These are phyloP conservation scores for Thalassiosira exigua DNA, from an alignment of 352 stramenopile genomes.

Conservation along the genomic window DNA sequence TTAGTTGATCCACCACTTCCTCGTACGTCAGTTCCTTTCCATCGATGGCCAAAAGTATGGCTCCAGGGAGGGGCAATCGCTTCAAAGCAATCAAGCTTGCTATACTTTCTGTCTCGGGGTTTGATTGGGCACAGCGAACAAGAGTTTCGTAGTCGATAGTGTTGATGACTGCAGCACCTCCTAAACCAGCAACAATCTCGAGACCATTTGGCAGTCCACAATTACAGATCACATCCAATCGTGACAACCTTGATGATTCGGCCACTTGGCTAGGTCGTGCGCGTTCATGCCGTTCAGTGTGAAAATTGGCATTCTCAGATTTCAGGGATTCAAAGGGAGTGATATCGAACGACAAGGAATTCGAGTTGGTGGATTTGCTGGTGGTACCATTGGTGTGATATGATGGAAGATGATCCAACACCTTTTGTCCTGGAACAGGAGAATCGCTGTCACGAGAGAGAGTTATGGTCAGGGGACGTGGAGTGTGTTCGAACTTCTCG, in stretches of 20 bases:
- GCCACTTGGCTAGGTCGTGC: slow-evolving; percentile 4
- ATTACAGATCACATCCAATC: slow-evolving; percentile 19
- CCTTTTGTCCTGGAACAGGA: background rate
- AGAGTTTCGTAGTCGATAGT: slow-evolving; percentile 48
- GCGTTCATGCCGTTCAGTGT: slow-evolving; percentile 7
- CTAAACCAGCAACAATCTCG: slow-evolving; percentile 43
- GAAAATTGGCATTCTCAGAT: slow-evolving; percentile 1
- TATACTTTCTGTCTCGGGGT: background rate
- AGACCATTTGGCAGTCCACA: slow-evolving; percentile 40
- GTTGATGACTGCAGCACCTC: slow-evolving; percentile 45
- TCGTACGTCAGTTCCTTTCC: slow-evolving; percentile 17
- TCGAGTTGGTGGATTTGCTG: slow-evolving; percentile 3
- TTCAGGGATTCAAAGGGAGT: background rate
- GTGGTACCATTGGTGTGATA: no score
- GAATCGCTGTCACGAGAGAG: slow-evolving; percentile 13
- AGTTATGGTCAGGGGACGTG: slow-evolving; percentile 46
- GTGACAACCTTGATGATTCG: slow-evolving; percentile 6
- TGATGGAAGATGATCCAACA: no score
- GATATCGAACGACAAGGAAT: slow-evolving; percentile 34
- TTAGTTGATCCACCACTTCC: slow-evolving; percentile 12
- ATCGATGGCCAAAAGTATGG: slow-evolving; percentile 62
- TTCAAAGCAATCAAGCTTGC: slow-evolving; percentile 30
- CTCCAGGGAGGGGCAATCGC: slow-evolving; percentile 52
- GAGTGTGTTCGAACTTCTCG: slow-evolving; percentile 36
- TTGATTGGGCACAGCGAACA: slow-evolving; percentile 46